Evolutionary conservation across 441 rosid species (phyloP).

Genomic region (Populus tomentosa): DNA sequence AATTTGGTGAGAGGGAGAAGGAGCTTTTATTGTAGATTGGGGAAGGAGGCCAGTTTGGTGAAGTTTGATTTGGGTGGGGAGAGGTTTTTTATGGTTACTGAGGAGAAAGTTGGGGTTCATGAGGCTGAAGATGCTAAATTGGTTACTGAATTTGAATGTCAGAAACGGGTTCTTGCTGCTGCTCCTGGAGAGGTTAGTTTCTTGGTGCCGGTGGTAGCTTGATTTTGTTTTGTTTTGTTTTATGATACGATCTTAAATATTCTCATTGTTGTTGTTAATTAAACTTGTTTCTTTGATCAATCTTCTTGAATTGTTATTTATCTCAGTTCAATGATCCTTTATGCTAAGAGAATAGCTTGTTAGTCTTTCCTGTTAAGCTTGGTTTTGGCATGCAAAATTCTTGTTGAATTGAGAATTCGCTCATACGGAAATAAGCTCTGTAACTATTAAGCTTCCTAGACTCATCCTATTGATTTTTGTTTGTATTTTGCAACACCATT

Average conservation of each 20-base stretch:
- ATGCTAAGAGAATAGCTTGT: neutral
- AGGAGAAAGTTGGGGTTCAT: slow-evolving; percentile 62
- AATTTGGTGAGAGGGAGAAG: slow-evolving; percentile 87
- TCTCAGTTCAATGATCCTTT: neutral
- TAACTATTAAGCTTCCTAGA: neutral
- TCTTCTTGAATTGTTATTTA: neutral
- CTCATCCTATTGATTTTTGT: neutral
- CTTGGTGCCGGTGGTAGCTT: neutral
- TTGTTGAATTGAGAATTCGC: neutral
- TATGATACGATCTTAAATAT: neutral
- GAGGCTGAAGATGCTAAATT: slow-evolving; percentile 80
- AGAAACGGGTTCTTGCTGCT: slow-evolving; percentile 70
- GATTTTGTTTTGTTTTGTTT: neutral
- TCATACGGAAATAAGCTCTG: neutral
- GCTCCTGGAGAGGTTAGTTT: slow-evolving; percentile 65
- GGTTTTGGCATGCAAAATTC: neutral
- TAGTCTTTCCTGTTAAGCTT: neutral
- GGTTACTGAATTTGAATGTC: slow-evolving; percentile 51
- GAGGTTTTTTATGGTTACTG: slow-evolving; percentile 68
- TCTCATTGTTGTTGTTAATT: neutral
- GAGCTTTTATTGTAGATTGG: slow-evolving; percentile 69
- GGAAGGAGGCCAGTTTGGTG: slow-evolving; percentile 65
- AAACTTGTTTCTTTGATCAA: neutral
- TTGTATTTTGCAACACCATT: neutral
- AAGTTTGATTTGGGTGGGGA: slow-evolving; percentile 60